Evolutionary conservation across 352 stramenopile species (phyloP).

Genomic region (Phytophthora macrochlamydospora): DNA sequence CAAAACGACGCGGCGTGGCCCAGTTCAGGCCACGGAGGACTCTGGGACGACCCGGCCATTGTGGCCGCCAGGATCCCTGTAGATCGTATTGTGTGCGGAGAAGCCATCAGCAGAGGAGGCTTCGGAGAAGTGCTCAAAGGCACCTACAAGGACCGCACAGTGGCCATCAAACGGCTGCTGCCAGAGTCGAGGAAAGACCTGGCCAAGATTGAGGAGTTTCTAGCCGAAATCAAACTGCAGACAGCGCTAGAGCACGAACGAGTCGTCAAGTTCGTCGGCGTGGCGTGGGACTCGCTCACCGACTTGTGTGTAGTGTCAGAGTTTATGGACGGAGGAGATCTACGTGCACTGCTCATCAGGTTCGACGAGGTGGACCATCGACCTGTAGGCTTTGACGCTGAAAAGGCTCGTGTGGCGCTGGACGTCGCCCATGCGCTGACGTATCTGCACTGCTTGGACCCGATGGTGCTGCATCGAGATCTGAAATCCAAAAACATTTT

Average conservation of each 20-base stretch:
- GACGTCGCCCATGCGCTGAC: constrained; percentile 63
- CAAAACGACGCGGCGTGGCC: constrained; percentile 23
- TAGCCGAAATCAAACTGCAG: constrained; percentile 56
- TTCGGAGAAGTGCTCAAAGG: constrained; percentile 55
- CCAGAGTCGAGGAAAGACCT: constrained; percentile 45
- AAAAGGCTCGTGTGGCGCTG: constrained; percentile 58
- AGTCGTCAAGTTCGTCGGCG: constrained; percentile 44
- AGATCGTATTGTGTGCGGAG: constrained; percentile 39
- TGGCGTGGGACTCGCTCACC: constrained; percentile 45
- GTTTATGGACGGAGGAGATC: constrained; percentile 51
- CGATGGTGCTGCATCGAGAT: constrained; percentile 50
- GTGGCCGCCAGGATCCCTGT: constrained; percentile 53
- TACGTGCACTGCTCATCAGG: constrained; percentile 39
- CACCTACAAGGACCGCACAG: constrained; percentile 36
- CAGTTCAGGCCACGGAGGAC: constrained; percentile 20
- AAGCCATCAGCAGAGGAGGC: constrained; percentile 48
- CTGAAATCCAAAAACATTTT: constrained; percentile 61
- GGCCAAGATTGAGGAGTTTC: constrained; percentile 52
- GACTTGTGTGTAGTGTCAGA: constrained; percentile 50
- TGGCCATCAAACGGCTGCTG: constrained; percentile 60
- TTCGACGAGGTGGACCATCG: constrained; percentile 33
- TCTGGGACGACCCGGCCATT: constrained; percentile 58
- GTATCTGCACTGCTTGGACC: constrained; percentile 63
- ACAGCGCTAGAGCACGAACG: constrained; percentile 37
- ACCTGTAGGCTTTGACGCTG: constrained; percentile 37